phyloP scores from a whole-genome alignment of 306 rosid species.

The Quillaja saponaria region DNA sequence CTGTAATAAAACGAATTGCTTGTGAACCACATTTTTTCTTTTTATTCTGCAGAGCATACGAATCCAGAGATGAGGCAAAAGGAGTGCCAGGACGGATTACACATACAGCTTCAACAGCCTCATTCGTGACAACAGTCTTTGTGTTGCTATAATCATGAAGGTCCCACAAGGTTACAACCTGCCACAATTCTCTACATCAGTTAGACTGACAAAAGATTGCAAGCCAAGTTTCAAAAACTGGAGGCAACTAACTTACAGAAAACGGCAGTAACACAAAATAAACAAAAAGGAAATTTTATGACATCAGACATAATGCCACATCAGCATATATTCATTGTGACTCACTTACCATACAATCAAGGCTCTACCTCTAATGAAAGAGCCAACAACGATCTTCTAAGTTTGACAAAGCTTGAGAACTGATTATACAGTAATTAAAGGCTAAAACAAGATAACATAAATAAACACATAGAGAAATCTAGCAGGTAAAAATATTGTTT shows the following conservation, averaged over 20 bases:
- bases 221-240: background rate
- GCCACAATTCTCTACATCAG: slow-evolving; percentile 35
- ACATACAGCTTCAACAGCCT: slow-evolving; percentile 86
- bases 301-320: background rate
- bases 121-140: slow-evolving; percentile 83
- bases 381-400: too few relatives aligned
- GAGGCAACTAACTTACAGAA: background rate
- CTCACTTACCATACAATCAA: background rate
- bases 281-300: background rate
- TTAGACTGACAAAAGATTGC: slow-evolving; percentile 6
- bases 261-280: background rate
- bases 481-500: too few relatives aligned
- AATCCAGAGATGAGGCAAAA: slow-evolving; percentile 54
- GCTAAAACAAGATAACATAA: too few relatives aligned
- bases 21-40: slow-evolving; percentile 44
- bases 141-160: slow-evolving; percentile 71
- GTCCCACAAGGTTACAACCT: slow-evolving; percentile 95
- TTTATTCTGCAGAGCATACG: slow-evolving; percentile 30
- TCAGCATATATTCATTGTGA: background rate
- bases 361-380: background rate
- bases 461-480: too few relatives aligned
- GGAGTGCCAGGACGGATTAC: slow-evolving; percentile 50
- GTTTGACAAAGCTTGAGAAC: too few relatives aligned
- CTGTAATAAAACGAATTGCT: slow-evolving; percentile 65
- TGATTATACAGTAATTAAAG: too few relatives aligned